These are phyloP conservation scores for Suhomyces wounanorum DNA, from an alignment of 1,139 yeast genomes.

Conservation along the genomic window DNA sequence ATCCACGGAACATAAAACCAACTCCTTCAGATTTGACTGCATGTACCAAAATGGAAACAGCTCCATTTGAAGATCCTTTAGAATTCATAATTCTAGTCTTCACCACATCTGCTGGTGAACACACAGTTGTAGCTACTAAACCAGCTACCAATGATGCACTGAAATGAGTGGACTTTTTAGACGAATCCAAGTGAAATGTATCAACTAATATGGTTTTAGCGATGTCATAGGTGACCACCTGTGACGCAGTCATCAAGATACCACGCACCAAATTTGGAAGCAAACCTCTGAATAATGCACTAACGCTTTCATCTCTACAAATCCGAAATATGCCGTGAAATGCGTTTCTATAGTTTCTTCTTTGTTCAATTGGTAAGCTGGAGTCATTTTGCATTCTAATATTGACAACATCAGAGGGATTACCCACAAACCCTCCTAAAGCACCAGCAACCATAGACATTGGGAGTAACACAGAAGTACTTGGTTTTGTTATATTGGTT, in stretches of 20 bases:
- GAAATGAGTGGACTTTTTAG: conserved; percentile 72
- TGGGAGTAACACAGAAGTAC: conserved; percentile 57
- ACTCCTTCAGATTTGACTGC: conserved; percentile 73
- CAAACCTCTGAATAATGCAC: conserved; percentile 71
- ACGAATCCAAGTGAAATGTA: conserved; percentile 53
- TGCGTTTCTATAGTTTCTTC: conserved; percentile 79
- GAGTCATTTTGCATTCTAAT: conserved; percentile 92
- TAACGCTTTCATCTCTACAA: conserved; percentile 58
- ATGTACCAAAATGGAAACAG: conserved; percentile 49
- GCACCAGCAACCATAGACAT: conserved; percentile 85
- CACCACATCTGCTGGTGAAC: conserved; percentile 91
- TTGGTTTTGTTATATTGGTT: conserved; percentile 34
- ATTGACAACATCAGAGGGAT: conserved; percentile 86
- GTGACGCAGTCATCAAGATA: conserved; percentile 86
- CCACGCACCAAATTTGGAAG: conserved; percentile 81
- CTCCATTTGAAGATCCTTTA: conserved; percentile 50
- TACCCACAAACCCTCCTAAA: conserved; percentile 81
- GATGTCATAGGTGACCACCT: conserved; percentile 84
- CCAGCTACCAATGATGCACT: conserved; percentile 79
- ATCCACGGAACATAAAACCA: conserved; percentile 83
- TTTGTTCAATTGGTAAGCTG: conserved; percentile 59
- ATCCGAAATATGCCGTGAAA: conserved; percentile 71
- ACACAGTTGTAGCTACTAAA: conserved; percentile 83
- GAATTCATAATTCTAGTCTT: conserved; percentile 85
- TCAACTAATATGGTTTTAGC: conserved; percentile 65